phyloP scores from a whole-genome alignment of 2,329 filamentous ascomycete species.

The Chaetomium strumarium region DNA sequence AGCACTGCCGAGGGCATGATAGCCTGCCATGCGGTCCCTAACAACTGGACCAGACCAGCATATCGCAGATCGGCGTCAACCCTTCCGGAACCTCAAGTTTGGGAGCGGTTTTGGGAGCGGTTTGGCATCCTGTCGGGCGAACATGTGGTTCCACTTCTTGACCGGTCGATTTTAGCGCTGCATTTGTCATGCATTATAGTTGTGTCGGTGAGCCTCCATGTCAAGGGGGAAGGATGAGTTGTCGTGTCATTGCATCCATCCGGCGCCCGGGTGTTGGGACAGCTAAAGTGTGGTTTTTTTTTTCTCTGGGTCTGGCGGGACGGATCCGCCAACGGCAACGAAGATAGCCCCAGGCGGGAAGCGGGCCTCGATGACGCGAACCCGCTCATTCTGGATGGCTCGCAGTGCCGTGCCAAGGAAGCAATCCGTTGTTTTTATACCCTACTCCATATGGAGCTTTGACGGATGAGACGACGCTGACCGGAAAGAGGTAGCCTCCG shows the following conservation, averaged over 20 bases:
- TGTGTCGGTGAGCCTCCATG: slow-evolving; percentile 19
- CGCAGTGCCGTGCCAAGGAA: slow-evolving; percentile 3
- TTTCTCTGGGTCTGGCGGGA: slow-evolving; percentile 3
- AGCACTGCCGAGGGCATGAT: slow-evolving; percentile 8
- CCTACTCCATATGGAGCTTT: too few relatives aligned
- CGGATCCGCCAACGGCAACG: slow-evolving; percentile 3
- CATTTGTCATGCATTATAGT: slow-evolving; percentile 18
- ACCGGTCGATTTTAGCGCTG: slow-evolving; percentile 17
- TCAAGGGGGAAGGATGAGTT: slow-evolving; percentile 12
- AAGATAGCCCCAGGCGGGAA: not conserved
- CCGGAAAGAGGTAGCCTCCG: slow-evolving; percentile 12
- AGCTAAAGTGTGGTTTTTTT: not conserved
- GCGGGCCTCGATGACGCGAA: slow-evolving; percentile 16
- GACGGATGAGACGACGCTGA: slow-evolving; percentile 6
- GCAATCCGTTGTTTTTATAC: slow-evolving; percentile 4
- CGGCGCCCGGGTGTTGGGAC: slow-evolving; percentile 3
- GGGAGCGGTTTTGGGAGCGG: not conserved
- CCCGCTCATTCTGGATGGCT: not conserved
- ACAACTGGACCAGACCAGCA: slow-evolving; percentile 5
- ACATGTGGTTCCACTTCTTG: slow-evolving; percentile 9
- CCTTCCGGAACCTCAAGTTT: slow-evolving; percentile 6
- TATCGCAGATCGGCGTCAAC: slow-evolving; percentile 12
- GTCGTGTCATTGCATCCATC: slow-evolving; percentile 17
- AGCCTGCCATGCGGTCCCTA: slow-evolving; percentile 3
- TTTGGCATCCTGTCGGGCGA: not conserved